Evolutionary conservation across 2,329 filamentous ascomycete genomes (phyloP).

Genomic region (Huntiella savannae): DNA sequence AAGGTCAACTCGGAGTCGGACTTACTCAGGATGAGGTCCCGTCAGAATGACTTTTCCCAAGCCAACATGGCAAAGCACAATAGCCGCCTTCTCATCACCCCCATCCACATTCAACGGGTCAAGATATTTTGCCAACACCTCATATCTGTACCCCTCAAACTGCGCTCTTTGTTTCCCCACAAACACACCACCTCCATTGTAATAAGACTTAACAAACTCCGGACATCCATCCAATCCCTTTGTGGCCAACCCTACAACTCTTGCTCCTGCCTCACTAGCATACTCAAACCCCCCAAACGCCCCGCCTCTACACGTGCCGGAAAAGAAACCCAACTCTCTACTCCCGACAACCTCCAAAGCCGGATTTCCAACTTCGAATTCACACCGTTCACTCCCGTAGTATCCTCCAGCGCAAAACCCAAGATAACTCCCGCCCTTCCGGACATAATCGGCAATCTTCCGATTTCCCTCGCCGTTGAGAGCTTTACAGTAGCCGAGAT

Average conservation of each 20-base stretch:
- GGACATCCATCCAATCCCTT: conserved; percentile 35
- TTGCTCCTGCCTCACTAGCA: conserved; percentile 66
- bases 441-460: conserved; percentile 67
- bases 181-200: conserved; percentile 89
- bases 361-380: conserved; percentile 72
- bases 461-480: conserved; percentile 80
- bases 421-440: conserved; percentile 66
- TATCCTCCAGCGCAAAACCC: conserved; percentile 92
- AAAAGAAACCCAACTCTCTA: conserved; percentile 75
- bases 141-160: conserved; percentile 27
- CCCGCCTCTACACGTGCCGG: conserved; percentile 65
- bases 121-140: conserved; percentile 65
- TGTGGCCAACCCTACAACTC: conserved; percentile 49
- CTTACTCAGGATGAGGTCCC: conserved; percentile 77
- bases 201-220: conserved; percentile 56
- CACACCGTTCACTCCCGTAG: conserved; percentile 63
- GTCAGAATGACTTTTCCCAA: conserved; percentile 64
- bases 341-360: conserved; percentile 65
- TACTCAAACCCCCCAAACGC: conserved; percentile 86
- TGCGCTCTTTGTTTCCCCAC: conserved; percentile 42
- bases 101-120: conserved; percentile 59
- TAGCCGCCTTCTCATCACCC: conserved; percentile 53
- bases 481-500: conserved; percentile 72
- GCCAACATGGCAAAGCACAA: conserved; percentile 68
- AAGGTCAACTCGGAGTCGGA: background rate